Evolutionary conservation across 495 filamentous ascomycete genomes (phyloP).

Genomic region (Filosporella fistucella): DNA sequence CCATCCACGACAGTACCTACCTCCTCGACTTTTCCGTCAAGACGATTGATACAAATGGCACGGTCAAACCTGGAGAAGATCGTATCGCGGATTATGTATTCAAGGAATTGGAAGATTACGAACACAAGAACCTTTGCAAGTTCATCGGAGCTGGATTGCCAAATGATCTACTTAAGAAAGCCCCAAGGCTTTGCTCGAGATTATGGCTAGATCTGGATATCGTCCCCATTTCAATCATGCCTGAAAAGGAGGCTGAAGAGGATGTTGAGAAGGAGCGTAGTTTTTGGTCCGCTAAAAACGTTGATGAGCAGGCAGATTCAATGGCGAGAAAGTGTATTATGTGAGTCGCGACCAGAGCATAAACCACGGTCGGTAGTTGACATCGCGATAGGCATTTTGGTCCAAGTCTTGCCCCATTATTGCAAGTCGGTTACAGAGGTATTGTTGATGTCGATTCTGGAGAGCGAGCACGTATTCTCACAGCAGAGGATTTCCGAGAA

Average conservation of each 20-base stretch:
- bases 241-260: conserved; percentile 30
- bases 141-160: conserved; percentile 62
- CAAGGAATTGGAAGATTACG: conserved; percentile 47
- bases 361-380: conserved; percentile 1
- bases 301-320: conserved; percentile 84
- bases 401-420: conserved; percentile 64
- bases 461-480: conserved; percentile 56
- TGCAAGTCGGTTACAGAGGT: conserved; percentile 70
- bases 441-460: conserved; percentile 72
- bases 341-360: too few species aligned
- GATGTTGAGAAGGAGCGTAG: conserved; percentile 29
- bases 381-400: conserved; percentile 60
- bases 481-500: conserved; percentile 56
- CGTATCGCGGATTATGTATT: conserved; percentile 52
- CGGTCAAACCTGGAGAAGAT: conserved; percentile 31
- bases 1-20: conserved; percentile 75
- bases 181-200: conserved; percentile 61
- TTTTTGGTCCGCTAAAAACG: conserved; percentile 49
- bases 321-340: conserved; percentile 79
- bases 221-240: conserved; percentile 56
- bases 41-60: conserved; percentile 34
- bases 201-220: conserved; percentile 80
- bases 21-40: conserved; percentile 70
- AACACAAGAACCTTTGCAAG: conserved; percentile 59
- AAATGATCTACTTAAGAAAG: conserved; percentile 40